These are phyloP conservation scores for Dioscorea cayenensis DNA, from an alignment of 116 monocot genomes.

Conservation along the genomic window DNA sequence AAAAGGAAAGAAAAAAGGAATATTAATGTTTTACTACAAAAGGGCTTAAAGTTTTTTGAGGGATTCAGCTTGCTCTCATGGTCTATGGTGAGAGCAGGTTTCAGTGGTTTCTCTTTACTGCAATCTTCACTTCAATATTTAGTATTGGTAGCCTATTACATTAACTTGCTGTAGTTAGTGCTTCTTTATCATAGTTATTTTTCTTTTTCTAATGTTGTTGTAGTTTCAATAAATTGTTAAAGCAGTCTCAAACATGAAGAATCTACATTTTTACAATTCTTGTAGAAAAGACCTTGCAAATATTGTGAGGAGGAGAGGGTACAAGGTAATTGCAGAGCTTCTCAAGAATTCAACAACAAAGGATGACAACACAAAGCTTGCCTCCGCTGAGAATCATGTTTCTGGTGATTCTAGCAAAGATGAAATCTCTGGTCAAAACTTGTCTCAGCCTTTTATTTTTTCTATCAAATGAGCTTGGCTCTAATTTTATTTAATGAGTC, in stretches of 20 bases:
- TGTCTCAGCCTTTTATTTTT: constrained; percentile 1
- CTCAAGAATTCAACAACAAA: constrained; percentile 23
- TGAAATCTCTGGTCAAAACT: constrained; percentile 32
- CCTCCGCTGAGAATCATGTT: constrained; percentile 7
- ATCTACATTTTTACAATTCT: neutral
- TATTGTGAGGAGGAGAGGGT: constrained; percentile 64
- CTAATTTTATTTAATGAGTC: constrained; percentile 16
- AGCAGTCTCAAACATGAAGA: no score
- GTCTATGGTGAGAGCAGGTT: no score
- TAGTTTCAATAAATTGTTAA: neutral
- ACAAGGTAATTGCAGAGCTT: constrained; percentile 43
- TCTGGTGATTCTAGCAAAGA: constrained; percentile 6
- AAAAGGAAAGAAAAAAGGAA: no score
- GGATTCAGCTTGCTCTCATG: no score
- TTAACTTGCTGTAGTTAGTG: no score
- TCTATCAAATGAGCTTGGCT: neutral
- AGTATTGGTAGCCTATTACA: no score
- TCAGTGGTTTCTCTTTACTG: no score
- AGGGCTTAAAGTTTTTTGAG: no score
- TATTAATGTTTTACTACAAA: no score
- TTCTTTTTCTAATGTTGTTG: no score
- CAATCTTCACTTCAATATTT: no score
- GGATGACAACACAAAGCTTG: constrained; percentile 6
- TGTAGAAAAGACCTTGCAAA: constrained; percentile 69
- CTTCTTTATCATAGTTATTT: no score